A percentile compares a stretch with the other conserved stretches of the same genome.
Conservation (phyloP, 768 basidiomycete genomes). For the Termitomyces heimii region DNA sequence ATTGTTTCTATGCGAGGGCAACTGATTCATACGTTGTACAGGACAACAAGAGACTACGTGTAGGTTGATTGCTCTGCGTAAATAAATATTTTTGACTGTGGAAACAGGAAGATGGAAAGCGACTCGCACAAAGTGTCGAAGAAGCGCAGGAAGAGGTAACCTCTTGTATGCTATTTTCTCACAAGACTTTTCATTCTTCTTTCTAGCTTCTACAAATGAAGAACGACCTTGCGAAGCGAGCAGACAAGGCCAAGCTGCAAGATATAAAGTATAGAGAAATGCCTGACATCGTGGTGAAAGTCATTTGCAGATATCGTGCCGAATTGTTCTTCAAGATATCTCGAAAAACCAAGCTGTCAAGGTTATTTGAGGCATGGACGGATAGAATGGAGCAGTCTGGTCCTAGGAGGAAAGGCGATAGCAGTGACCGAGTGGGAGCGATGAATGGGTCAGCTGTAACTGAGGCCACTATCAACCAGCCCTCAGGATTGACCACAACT, state of each 20-base stretch:
- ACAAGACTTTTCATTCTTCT: constrained; percentile 2
- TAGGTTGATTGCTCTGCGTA: constrained; percentile 27
- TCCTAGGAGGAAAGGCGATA: constrained; percentile 35
- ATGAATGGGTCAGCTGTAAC: constrained; percentile 47
- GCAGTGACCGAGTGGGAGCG: constrained; percentile 21
- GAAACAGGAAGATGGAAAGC: constrained; percentile 78
- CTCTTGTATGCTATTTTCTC: neutral
- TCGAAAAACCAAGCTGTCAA: constrained; percentile 80
- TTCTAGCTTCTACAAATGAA: constrained; percentile 73
- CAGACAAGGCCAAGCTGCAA: constrained; percentile 72
- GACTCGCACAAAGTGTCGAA: constrained; percentile 72
- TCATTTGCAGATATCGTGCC: constrained; percentile 83
- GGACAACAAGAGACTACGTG: constrained; percentile 88
- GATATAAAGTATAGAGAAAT: constrained; percentile 79
- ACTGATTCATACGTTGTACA: constrained; percentile 24
- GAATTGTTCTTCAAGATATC: constrained; percentile 93
- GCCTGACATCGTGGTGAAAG: constrained; percentile 89
- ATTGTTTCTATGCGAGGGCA: neutral
- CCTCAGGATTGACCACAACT: constrained; percentile 30
- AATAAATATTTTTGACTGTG: constrained; percentile 14
- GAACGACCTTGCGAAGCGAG: constrained; percentile 73
- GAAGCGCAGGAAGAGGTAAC: constrained; percentile 80
- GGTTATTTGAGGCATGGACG: constrained; percentile 84
- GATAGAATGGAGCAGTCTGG: constrained; percentile 72
- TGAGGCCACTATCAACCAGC: constrained; percentile 41